Conservation (phyloP, 2,329 filamentous ascomycete species). For the Saccharata proteae region DNA sequence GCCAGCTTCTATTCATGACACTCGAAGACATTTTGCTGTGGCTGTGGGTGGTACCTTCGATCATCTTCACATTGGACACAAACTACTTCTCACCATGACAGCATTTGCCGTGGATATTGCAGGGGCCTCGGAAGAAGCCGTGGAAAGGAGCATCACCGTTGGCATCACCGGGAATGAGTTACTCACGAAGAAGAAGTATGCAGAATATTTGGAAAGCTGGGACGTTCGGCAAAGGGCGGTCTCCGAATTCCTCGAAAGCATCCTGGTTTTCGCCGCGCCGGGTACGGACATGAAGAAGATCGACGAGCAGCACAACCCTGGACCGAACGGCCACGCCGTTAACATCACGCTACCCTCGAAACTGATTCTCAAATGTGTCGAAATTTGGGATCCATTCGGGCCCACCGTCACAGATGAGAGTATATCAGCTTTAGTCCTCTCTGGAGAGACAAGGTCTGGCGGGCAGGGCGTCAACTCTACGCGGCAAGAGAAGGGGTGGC, state of each 20-base stretch:
- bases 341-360: slow-evolving; percentile 47
- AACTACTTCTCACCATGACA: slow-evolving; percentile 85
- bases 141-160: slow-evolving; percentile 52
- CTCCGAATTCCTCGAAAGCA: slow-evolving; percentile 55
- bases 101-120: slow-evolving; percentile 51
- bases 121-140: slow-evolving; percentile 10
- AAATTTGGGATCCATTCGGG: slow-evolving; percentile 79
- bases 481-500: slow-evolving; percentile 64
- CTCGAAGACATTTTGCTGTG: slow-evolving; percentile 46
- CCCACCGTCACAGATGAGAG: slow-evolving; percentile 74
- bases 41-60: slow-evolving; percentile 93
- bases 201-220: slow-evolving; percentile 73
- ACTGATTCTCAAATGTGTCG: slow-evolving; percentile 63
- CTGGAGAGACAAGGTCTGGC: slow-evolving; percentile 73
- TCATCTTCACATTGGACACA: slow-evolving; percentile 89
- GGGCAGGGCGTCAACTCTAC: slow-evolving; percentile 80
- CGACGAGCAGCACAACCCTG: slow-evolving; percentile 34
- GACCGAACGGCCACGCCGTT: slow-evolving; percentile 41
- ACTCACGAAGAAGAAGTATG: slow-evolving; percentile 79
- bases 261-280: slow-evolving; percentile 46
- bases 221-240: slow-evolving; percentile 56
- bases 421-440: slow-evolving; percentile 74
- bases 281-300: slow-evolving; percentile 28
- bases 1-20: background rate
- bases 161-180: slow-evolving; percentile 84